phyloP scores from a whole-genome alignment of 805 yeast species.

The Diddensiella santjacobensis region DNA sequence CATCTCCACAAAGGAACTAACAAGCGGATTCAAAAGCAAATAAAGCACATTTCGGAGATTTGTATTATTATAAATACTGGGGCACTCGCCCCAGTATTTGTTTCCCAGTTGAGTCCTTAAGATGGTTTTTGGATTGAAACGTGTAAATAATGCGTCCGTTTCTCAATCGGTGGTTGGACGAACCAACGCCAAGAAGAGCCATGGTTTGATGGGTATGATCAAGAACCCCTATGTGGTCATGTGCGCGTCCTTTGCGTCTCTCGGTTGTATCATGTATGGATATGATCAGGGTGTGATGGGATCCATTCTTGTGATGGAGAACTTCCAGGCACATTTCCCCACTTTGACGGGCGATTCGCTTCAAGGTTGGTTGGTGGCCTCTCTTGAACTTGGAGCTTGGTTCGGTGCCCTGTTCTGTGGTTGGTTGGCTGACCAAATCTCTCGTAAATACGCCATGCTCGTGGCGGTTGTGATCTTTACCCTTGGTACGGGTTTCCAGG shows the following conservation, averaged over 20 bases:
- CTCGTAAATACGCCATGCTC: conserved; percentile 62
- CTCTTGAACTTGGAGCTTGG: conserved; percentile 28
- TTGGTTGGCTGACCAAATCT: conserved; percentile 52
- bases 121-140: conserved; percentile 6
- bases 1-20: not conserved
- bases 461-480: conserved; percentile 37
- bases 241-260: conserved; percentile 23
- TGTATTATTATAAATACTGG: not conserved
- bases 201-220: conserved; percentile 24
- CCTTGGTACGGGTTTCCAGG: conserved; percentile 32
- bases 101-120: not conserved
- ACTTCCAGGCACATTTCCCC: conserved; percentile 25
- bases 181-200: conserved; percentile 23
- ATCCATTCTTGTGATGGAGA: conserved; percentile 25
- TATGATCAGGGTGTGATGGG: conserved; percentile 27
- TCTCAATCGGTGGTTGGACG: conserved; percentile 28
- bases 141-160: conserved; percentile 12
- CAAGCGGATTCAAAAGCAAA: not conserved
- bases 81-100: not conserved
- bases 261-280: conserved; percentile 27
- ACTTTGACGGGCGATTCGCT: conserved; percentile 14
- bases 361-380: conserved; percentile 22
- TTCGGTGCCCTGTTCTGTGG: conserved; percentile 60
- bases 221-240: conserved; percentile 21
- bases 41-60: no score